A percentile compares a stretch with the other conserved stretches of the same genome.
Evolutionary conservation across 805 yeast species (phyloP).

Genomic region (Blastobotrys peoriensis): DNA sequence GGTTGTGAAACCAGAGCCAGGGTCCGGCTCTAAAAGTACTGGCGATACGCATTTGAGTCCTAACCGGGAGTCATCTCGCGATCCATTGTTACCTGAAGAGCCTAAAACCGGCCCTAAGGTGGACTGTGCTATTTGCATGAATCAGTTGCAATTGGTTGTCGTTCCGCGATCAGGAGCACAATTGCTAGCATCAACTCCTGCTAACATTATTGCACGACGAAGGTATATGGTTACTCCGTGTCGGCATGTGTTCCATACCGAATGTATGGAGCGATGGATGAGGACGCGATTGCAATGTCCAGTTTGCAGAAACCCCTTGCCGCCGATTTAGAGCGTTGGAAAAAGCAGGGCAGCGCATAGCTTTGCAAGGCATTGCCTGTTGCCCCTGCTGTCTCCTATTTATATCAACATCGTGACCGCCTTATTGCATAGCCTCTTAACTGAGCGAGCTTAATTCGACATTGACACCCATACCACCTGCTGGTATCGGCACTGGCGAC

Average conservation of each 20-base stretch:
- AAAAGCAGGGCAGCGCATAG: too few species aligned
- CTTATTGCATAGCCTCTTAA: too few species aligned
- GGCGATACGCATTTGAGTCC: neutral
- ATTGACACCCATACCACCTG: too few species aligned
- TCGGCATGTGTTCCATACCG: conserved; percentile 80
- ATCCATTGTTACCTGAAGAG: neutral
- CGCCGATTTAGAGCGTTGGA: conserved; percentile 59
- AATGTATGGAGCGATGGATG: conserved; percentile 93
- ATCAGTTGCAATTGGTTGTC: conserved; percentile 48
- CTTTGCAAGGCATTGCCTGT: too few species aligned
- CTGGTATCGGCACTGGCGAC: too few species aligned
- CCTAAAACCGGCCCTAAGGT: conserved; percentile 33
- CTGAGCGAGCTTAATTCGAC: too few species aligned
- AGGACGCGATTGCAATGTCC: conserved; percentile 89
- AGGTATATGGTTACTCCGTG: conserved; percentile 70
- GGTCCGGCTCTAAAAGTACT: neutral
- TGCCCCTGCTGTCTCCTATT: too few species aligned
- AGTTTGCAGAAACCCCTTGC: conserved; percentile 78
- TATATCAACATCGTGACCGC: too few species aligned
- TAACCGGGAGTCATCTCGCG: neutral
- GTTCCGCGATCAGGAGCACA: conserved; percentile 20
- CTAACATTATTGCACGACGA: conserved; percentile 30
- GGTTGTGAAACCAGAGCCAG: neutral
- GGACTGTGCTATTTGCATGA: conserved; percentile 91
- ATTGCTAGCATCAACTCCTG: conserved; percentile 20